These are phyloP conservation scores for Puccinia coronata DNA, from an alignment of 1,284 basidiomycete genomes.

Conservation along the genomic window DNA sequence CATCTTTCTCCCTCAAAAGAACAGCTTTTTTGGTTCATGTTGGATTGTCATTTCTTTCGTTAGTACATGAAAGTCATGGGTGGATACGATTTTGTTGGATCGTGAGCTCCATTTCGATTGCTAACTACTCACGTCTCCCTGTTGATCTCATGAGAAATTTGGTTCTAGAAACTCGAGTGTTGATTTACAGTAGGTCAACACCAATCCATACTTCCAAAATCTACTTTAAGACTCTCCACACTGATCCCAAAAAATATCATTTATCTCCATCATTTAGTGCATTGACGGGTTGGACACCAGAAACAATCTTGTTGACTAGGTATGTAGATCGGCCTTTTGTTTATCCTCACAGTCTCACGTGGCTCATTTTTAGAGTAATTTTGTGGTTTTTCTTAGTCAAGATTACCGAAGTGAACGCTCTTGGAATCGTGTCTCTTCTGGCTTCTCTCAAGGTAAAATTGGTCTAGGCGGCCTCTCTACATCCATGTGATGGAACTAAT, in stretches of 20 bases:
- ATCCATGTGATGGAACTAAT: background rate
- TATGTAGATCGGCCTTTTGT: background rate
- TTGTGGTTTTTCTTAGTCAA: background rate
- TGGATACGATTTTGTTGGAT: conserved; percentile 48
- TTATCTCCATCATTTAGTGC: conserved; percentile 34
- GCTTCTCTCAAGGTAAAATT: conserved; percentile 37
- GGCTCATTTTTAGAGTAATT: background rate
- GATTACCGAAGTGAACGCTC: conserved; percentile 43
- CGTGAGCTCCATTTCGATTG: conserved; percentile 7
- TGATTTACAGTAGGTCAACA: conserved; percentile 36
- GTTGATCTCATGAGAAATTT: background rate
- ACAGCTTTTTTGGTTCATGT: background rate
- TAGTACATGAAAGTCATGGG: conserved; percentile 49
- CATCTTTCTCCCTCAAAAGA: too few relatives aligned
- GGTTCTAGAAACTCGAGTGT: conserved; percentile 42
- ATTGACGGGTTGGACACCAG: conserved; percentile 48
- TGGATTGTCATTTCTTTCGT: background rate
- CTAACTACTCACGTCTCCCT: background rate
- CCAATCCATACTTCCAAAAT: background rate
- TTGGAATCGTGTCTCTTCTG: conserved; percentile 25
- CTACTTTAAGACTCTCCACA: background rate
- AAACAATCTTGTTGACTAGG: conserved; percentile 36
- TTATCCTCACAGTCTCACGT: background rate
- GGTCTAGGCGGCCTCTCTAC: background rate
- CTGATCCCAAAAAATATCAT: background rate